Conservation (phyloP, 768 basidiomycete species). For the Mycena alexandri region DNA sequence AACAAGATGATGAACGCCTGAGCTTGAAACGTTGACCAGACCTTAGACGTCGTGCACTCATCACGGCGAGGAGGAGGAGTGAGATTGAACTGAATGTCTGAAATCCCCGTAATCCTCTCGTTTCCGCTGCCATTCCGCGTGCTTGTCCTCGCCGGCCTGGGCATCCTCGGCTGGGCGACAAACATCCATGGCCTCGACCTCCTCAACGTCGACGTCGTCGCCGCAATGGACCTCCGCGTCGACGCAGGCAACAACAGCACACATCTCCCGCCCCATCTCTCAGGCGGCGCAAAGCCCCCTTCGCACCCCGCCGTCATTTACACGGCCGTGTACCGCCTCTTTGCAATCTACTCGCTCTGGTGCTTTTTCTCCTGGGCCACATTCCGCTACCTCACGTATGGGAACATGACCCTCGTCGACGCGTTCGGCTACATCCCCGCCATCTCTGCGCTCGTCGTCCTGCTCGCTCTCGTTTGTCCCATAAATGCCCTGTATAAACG, state of each 20-base stretch:
- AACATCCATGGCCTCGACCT: slow-evolving; percentile 89
- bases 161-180: slow-evolving; percentile 91
- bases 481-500: slow-evolving; percentile 73
- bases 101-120: slow-evolving; percentile 62
- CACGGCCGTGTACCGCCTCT: slow-evolving; percentile 75
- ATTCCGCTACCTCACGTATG: slow-evolving; percentile 72
- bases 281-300: slow-evolving; percentile 47
- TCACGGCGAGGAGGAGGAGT: too few relatives aligned
- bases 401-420: slow-evolving; percentile 74
- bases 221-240: slow-evolving; percentile 75
- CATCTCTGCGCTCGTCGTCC: slow-evolving; percentile 69
- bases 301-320: slow-evolving; percentile 63
- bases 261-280: slow-evolving; percentile 45
- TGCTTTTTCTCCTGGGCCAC: slow-evolving; percentile 76
- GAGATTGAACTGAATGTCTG: too few relatives aligned
- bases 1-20: too few relatives aligned
- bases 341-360: slow-evolving; percentile 70
- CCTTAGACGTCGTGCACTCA: too few relatives aligned
- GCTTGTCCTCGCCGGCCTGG: slow-evolving; percentile 81
- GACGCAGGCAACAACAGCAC: slow-evolving; percentile 45
- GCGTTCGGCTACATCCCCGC: slow-evolving; percentile 82
- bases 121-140: slow-evolving; percentile 96
- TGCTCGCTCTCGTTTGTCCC: slow-evolving; percentile 74
- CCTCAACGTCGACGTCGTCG: slow-evolving; percentile 79
- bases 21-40: too few relatives aligned